A percentile compares a stretch with the other conserved stretches of the same genome.
Evolutionary conservation across 805 yeast genomes (phyloP).

Genomic region (Wickerhamomyces canadensis): DNA sequence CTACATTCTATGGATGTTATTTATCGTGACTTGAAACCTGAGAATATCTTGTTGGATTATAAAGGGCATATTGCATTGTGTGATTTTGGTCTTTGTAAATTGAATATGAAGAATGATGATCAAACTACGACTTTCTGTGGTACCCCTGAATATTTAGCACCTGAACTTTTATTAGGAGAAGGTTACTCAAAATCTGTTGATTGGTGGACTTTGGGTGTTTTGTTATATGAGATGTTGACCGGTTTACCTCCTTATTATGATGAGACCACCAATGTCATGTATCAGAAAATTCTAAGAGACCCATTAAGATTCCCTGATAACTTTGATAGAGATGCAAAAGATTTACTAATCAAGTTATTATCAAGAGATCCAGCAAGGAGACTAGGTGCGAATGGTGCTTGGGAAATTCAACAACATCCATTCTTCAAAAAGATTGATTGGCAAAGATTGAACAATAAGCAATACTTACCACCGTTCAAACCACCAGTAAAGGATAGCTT

Average conservation of each 20-base stretch:
- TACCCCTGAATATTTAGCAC: conserved; percentile 96
- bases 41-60: conserved; percentile 87
- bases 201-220: conserved; percentile 97
- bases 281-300: conserved; percentile 84
- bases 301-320: conserved; percentile 85
- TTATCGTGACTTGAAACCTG: conserved; percentile 94
- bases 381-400: conserved; percentile 74
- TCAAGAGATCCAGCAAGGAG: conserved; percentile 83
- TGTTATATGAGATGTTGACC: conserved; percentile 92
- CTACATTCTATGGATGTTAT: conserved; percentile 88
- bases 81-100: conserved; percentile 94
- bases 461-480: conserved; percentile 91
- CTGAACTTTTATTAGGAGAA: conserved; percentile 84
- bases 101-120: conserved; percentile 87
- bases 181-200: conserved; percentile 96
- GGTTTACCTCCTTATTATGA: conserved; percentile 97
- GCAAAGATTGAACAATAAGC: conserved; percentile 75
- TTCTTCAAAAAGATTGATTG: conserved; percentile 90
- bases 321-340: conserved; percentile 82
- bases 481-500: conserved; percentile 82
- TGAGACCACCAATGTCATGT: conserved; percentile 90
- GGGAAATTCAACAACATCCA: conserved; percentile 75
- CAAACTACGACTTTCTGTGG: conserved; percentile 94
- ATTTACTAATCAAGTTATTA: conserved; percentile 65
- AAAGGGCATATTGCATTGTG: conserved; percentile 97